phyloP scores from a whole-genome alignment of 768 basidiomycete species.

The Galerina sulciceps region DNA sequence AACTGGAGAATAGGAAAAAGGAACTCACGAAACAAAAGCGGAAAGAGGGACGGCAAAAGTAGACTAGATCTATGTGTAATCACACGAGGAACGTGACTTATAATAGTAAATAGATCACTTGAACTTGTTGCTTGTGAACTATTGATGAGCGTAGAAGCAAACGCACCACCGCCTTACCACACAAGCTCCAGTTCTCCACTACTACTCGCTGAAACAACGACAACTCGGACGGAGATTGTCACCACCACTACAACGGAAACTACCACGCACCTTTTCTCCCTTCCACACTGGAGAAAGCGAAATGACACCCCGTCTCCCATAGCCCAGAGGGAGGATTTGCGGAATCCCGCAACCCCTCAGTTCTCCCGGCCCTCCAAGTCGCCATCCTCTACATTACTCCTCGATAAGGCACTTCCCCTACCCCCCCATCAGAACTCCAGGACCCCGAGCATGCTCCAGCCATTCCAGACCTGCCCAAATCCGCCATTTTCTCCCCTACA shows the following conservation, averaged over 20 bases:
- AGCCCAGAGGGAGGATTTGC: slow-evolving; percentile 4
- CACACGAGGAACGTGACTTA: background rate
- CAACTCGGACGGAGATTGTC: slow-evolving; percentile 50
- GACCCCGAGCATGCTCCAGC: background rate
- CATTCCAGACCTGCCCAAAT: background rate
- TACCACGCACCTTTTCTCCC: slow-evolving; percentile 67
- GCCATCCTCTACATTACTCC: slow-evolving; percentile 24
- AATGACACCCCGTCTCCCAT: slow-evolving; percentile 24
- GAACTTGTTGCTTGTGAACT: background rate
- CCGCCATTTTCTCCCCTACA: slow-evolving; percentile 4
- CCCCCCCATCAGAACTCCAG: slow-evolving; percentile 35
- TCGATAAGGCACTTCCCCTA: slow-evolving; percentile 60
- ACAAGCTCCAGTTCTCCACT: slow-evolving; percentile 29
- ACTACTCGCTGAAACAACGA: slow-evolving; percentile 48
- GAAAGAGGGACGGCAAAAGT: slow-evolving; percentile 41
- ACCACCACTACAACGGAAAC: slow-evolving; percentile 51
- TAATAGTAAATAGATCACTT: background rate
- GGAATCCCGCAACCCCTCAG: slow-evolving; percentile 4
- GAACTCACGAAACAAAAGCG: slow-evolving; percentile 51
- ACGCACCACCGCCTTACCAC: slow-evolving; percentile 20
- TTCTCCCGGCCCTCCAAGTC: slow-evolving; percentile 12
- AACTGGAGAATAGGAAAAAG: slow-evolving; percentile 61
- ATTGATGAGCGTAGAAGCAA: background rate
- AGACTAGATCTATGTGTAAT: slow-evolving; percentile 8
- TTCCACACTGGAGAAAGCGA: slow-evolving; percentile 68